phyloP scores from a whole-genome alignment of 257 asterid genomes.

The Capsicum chinense region DNA sequence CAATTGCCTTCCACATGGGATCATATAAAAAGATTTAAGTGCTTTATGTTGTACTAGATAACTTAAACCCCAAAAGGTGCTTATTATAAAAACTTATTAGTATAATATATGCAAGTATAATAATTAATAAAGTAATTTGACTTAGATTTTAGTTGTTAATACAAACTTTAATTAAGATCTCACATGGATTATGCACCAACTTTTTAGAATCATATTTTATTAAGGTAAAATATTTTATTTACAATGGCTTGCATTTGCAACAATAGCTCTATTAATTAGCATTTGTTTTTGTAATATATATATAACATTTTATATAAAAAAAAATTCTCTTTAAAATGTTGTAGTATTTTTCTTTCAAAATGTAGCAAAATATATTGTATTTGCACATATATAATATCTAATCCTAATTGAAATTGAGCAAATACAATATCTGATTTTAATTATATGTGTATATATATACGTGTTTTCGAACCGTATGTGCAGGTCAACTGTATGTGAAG shows the following conservation, averaged over 20 bases:
- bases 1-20: background rate
- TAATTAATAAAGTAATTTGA: background rate
- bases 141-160: background rate
- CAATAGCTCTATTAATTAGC: no score
- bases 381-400: no score
- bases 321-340: background rate
- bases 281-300: no score
- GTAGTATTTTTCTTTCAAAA: no score
- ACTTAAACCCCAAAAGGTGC: background rate
- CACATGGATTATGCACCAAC: slow-evolving; percentile 23
- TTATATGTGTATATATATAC: no score
- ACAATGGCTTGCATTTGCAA: background rate
- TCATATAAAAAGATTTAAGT: slow-evolving; percentile 4
- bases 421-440: no score
- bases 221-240: background rate
- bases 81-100: background rate
- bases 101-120: background rate
- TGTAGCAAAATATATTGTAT: no score
- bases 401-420: no score
- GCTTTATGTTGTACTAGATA: slow-evolving; percentile 7
- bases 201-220: background rate
- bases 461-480: no score
- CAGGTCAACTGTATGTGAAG: no score
- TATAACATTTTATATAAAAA: no score
- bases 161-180: background rate